Percentiles rank a stretch among this genome's conserved stretches.
These are phyloP conservation scores for Fusarium pseudograminearum DNA, from an alignment of 2,329 filamentous ascomycete species.

Conservation along the genomic window DNA sequence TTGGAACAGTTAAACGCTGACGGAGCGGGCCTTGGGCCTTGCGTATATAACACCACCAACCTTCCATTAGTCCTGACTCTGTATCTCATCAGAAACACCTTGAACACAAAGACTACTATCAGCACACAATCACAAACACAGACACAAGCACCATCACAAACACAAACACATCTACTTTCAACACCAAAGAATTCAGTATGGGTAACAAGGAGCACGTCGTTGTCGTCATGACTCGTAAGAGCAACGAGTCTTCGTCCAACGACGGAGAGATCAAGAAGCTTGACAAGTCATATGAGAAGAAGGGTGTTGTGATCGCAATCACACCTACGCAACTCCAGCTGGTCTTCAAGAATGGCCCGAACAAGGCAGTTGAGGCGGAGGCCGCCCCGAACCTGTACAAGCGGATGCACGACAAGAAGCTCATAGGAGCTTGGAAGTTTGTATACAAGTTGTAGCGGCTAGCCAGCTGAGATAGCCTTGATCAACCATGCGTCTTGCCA, in stretches of 20 bases:
- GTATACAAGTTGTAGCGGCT: background rate
- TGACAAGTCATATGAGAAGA: background rate
- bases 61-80: too few relatives aligned
- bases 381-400: background rate
- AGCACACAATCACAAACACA: background rate
- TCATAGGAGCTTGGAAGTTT: background rate
- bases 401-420: background rate
- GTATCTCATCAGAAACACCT: background rate
- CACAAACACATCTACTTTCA: background rate
- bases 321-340: background rate
- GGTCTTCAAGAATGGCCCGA: background rate
- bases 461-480: background rate
- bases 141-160: background rate
- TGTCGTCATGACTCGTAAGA: background rate
- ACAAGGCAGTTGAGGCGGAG: background rate
- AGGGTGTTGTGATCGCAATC: background rate
- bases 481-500: background rate
- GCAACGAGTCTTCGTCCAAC: background rate
- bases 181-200: background rate
- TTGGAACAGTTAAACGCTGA: background rate
- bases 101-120: background rate
- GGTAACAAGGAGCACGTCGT: background rate
- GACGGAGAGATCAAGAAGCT: background rate
- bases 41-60: background rate
- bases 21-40: accelerated